These are phyloP conservation scores for Achaetomium macrosporum DNA, from an alignment of 2,329 filamentous ascomycete genomes.

Conservation along the genomic window DNA sequence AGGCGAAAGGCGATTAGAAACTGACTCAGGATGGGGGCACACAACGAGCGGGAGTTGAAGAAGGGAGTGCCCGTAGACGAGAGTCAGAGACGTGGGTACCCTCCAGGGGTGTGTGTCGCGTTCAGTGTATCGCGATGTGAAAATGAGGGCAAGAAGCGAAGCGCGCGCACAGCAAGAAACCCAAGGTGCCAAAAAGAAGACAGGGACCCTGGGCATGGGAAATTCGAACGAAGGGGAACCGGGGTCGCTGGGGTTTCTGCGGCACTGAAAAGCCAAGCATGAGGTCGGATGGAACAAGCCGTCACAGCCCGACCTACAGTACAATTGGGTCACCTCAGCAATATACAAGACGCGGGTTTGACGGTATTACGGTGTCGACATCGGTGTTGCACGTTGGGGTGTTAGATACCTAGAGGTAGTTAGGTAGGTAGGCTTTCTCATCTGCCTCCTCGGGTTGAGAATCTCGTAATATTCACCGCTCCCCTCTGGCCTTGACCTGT, in stretches of 20 bases:
- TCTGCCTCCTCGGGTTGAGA: no score
- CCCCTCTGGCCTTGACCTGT: background rate
- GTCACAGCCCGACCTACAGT: no score
- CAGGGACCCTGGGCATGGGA: background rate
- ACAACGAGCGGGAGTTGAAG: slow-evolving; percentile 7
- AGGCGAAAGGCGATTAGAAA: slow-evolving; percentile 13
- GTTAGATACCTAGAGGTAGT: no score
- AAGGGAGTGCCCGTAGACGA: slow-evolving; percentile 2
- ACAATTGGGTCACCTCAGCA: no score
- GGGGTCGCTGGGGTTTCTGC: background rate
- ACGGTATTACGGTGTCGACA: no score
- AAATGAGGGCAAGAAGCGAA: background rate
- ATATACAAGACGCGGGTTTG: no score
- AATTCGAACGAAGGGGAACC: background rate
- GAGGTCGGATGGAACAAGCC: slow-evolving; percentile 4
- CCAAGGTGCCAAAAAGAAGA: slow-evolving; percentile 13
- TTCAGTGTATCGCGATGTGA: background rate
- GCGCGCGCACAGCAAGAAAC: slow-evolving; percentile 4
- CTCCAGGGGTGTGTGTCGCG: slow-evolving; percentile 11
- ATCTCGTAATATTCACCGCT: no score
- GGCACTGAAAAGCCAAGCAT: no score
- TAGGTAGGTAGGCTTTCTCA: no score
- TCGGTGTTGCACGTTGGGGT: no score
- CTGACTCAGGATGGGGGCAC: slow-evolving; percentile 17
- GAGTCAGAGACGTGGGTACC: slow-evolving; percentile 9